A percentile compares a stretch with the other conserved stretches of the same genome.
phyloP scores from a whole-genome alignment of 768 basidiomycete genomes.

The Tylopilus cervinicoccineus region DNA sequence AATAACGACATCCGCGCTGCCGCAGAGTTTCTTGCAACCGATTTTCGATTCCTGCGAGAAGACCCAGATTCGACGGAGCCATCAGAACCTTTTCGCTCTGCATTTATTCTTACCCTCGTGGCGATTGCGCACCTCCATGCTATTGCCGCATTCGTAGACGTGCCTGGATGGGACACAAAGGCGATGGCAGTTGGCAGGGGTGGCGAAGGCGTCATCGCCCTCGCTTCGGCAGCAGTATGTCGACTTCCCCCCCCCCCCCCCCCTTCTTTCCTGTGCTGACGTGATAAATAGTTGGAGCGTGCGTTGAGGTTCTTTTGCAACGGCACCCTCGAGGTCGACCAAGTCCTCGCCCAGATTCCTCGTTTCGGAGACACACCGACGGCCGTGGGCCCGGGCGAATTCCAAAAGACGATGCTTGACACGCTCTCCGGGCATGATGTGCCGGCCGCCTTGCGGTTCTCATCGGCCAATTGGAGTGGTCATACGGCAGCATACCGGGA shows the following conservation, averaged over 20 bases:
- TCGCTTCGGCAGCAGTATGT: conserved; percentile 4
- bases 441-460: background rate
- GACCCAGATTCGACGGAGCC: conserved; percentile 3
- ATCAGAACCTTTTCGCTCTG: background rate
- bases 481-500: conserved; percentile 1
- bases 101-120: background rate
- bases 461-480: background rate
- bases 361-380: background rate
- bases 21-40: background rate
- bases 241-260: too few relatives aligned
- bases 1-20: background rate
- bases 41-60: background rate
- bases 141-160: background rate
- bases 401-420: background rate
- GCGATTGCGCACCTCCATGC: background rate
- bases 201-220: conserved; percentile 3
- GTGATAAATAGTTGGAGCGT: background rate
- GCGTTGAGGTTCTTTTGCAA: background rate
- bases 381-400: too few relatives aligned
- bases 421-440: background rate
- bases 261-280: background rate
- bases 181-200: background rate
- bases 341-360: background rate
- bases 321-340: background rate
- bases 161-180: background rate